A percentile compares a stretch with the other conserved stretches of the same genome.
These are phyloP conservation scores for Penium margaritaceum DNA, from an alignment of 139 green algal species.

Conservation along the genomic window DNA sequence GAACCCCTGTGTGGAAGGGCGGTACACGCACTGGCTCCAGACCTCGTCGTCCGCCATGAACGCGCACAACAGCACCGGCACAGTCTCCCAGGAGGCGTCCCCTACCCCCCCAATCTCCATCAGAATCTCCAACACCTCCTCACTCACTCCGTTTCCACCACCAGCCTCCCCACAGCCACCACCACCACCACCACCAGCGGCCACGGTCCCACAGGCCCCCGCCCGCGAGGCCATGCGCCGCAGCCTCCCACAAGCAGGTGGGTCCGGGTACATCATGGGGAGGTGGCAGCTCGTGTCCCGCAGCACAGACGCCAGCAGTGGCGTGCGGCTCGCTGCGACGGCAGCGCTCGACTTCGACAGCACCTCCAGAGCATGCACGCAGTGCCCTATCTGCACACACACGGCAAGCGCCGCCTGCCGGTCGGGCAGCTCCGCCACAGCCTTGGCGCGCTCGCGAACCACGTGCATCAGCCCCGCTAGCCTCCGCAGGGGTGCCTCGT, in stretches of 20 bases:
- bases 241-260: too few relatives aligned
- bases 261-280: too few relatives aligned
- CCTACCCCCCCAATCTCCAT: conserved; percentile 34
- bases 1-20: conserved; percentile 10
- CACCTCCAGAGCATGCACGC: conserved; percentile 13
- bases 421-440: background rate
- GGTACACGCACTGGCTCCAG: background rate
- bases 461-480: conserved; percentile 21
- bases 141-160: background rate
- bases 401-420: conserved; percentile 2
- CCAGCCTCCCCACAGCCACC: conserved; percentile 6
- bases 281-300: background rate
- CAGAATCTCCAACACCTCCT: conserved; percentile 17
- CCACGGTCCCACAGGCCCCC: background rate
- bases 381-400: conserved; percentile 30
- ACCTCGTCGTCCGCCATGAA: conserved; percentile 23
- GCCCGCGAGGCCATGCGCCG: too few relatives aligned
- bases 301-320: background rate
- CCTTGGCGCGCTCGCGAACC: background rate
- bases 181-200: background rate
- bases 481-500: background rate
- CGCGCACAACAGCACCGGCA: conserved; percentile 22
- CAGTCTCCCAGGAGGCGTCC: conserved; percentile 20
- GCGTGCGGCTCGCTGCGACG: conserved; percentile 4
- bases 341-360: background rate